phyloP scores from a whole-genome alignment of 345 rosid species.

The Brassica juncea region DNA sequence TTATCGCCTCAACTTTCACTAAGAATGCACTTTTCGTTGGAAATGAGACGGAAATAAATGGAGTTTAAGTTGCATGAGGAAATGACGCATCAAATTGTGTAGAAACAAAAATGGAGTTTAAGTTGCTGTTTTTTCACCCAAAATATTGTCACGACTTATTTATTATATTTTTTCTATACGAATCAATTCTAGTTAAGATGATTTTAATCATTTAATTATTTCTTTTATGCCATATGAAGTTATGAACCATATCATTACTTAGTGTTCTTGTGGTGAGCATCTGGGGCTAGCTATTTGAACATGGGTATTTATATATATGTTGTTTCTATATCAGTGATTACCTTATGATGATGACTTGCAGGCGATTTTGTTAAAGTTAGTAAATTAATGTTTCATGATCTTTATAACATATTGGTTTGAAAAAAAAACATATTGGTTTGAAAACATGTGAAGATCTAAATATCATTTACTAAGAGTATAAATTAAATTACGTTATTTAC shows the following conservation, averaged over 20 bases:
- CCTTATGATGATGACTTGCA: background rate
- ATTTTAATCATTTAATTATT: slow-evolving; percentile 4
- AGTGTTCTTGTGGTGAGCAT: slow-evolving; percentile 22
- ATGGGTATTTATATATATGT: too few species aligned
- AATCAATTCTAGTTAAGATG: background rate
- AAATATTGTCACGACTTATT: background rate
- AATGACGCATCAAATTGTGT: background rate
- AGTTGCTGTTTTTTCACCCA: background rate
- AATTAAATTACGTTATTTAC: background rate
- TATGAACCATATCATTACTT: background rate
- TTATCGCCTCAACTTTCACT: background rate
- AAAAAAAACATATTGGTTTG: background rate
- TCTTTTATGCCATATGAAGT: slow-evolving; percentile 2
- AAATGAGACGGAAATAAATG: background rate
- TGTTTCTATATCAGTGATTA: background rate
- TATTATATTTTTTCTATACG: background rate
- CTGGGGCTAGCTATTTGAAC: background rate
- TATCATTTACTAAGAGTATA: background rate
- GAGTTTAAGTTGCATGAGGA: background rate
- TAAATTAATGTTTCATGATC: background rate
- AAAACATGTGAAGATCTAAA: background rate
- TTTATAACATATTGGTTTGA: background rate
- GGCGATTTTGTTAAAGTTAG: background rate
- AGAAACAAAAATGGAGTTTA: background rate
- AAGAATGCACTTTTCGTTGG: background rate